These are phyloP conservation scores for Trichophyton equinum DNA, from an alignment of 2,329 filamentous ascomycete genomes.

Conservation along the genomic window DNA sequence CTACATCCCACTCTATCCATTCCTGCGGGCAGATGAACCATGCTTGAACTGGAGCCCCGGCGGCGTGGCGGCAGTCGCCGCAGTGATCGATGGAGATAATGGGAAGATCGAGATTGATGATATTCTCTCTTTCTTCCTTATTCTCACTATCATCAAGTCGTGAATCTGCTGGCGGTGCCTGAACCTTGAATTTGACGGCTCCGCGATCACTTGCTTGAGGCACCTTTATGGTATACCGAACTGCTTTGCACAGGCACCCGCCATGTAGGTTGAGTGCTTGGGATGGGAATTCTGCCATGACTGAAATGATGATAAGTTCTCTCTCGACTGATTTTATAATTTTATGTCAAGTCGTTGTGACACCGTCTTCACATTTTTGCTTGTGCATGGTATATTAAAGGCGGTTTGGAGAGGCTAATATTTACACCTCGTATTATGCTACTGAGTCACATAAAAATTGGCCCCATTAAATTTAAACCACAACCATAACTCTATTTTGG, in stretches of 20 bases:
- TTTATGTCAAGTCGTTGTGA: background rate
- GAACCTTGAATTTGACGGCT: background rate
- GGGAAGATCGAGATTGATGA: conserved; percentile 14
- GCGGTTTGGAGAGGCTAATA: no score
- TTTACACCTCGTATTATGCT: no score
- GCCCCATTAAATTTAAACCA: no score
- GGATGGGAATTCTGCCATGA: background rate
- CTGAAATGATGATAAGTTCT: background rate
- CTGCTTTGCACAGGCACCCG: conserved; percentile 21
- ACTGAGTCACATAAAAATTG: no score
- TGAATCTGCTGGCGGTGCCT: background rate
- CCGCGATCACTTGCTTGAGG: conserved; percentile 13
- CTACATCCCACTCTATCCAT: conserved; percentile 19
- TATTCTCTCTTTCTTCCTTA: background rate
- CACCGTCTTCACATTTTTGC: no score
- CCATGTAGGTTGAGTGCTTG: conserved; percentile 7
- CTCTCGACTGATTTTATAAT: background rate
- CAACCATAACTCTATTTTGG: no score
- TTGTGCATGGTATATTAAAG: no score
- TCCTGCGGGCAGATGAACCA: conserved; percentile 20
- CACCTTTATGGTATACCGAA: conserved; percentile 19
- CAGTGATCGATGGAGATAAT: conserved; percentile 20
- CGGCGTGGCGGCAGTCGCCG: conserved; percentile 16
- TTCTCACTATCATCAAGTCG: background rate
- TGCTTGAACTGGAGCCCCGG: conserved; percentile 16